Conservation (phyloP, 306 rosid species). For the Astragalus membranaceus region DNA sequence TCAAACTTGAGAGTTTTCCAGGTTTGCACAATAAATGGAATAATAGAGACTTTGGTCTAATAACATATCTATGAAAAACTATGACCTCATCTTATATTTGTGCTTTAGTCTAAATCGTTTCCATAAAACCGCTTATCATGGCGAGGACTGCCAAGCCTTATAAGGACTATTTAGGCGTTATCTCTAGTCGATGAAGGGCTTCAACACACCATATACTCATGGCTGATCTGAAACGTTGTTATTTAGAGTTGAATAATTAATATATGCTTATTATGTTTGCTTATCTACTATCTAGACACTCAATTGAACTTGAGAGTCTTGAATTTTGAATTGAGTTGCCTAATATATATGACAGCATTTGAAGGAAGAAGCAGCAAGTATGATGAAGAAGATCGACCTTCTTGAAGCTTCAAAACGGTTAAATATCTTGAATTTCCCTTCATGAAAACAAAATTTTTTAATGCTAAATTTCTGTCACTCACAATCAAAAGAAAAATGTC, state of each 20-base stretch:
- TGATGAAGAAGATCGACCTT: slow-evolving; percentile 61
- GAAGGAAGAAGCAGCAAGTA: slow-evolving; percentile 52
- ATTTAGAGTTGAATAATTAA: neutral
- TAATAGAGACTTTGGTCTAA: too few species aligned
- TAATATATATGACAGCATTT: slow-evolving; percentile 42
- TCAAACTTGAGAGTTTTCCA: too few species aligned
- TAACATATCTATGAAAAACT: too few species aligned
- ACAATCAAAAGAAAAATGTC: neutral
- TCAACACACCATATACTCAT: too few species aligned
- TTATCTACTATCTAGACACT: neutral
- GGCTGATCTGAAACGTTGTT: too few species aligned
- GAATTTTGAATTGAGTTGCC: neutral
- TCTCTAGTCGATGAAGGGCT: too few species aligned
- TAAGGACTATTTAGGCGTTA: too few species aligned
- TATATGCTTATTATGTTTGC: neutral
- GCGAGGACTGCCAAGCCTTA: too few species aligned
- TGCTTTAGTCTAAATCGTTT: too few species aligned
- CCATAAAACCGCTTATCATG: too few species aligned
- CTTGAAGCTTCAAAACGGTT: slow-evolving; percentile 79
- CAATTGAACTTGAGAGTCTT: neutral
- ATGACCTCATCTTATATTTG: too few species aligned
- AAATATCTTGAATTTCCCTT: neutral
- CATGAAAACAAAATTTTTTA: neutral
- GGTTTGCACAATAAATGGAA: too few species aligned
- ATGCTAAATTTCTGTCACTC: neutral